phyloP scores from a whole-genome alignment of 345 rosid genomes.

The Physaria fendleri region DNA sequence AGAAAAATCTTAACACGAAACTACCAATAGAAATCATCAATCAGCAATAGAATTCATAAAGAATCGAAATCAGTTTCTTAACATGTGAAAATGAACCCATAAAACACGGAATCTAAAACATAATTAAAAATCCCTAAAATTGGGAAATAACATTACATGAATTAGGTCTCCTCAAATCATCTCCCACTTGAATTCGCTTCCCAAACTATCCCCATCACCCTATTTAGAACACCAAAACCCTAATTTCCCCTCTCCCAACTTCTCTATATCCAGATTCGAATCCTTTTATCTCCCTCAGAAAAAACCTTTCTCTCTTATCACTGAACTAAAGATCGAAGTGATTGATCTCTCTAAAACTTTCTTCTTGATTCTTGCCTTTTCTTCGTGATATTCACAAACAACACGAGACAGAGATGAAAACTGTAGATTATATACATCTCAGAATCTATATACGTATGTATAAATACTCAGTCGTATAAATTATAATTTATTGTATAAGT shows the following conservation, averaged over 20 bases:
- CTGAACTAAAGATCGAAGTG: constrained; percentile 22
- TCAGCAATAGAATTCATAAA: constrained; percentile 1
- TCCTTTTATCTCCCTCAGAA: not conserved
- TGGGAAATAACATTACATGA: constrained; percentile 34
- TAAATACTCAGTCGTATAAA: too few species aligned
- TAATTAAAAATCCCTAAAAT: constrained; percentile 23
- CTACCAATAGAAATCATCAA: not conserved
- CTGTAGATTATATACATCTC: constrained; percentile 25
- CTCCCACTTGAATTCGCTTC: too few species aligned
- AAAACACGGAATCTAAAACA: constrained; percentile 24
- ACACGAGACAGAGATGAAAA: constrained; percentile 29
- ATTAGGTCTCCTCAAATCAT: constrained; percentile 42
- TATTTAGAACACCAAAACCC: too few species aligned
- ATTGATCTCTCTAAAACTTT: constrained; percentile 16
- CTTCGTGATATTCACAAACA: constrained; percentile 25
- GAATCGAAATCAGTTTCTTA: too few species aligned
- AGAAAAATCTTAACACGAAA: not conserved
- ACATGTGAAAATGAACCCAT: constrained; percentile 10
- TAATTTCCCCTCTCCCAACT: constrained; percentile 23
- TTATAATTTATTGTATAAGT: too few species aligned
- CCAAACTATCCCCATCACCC: too few species aligned
- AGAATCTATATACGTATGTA: constrained; percentile 33
- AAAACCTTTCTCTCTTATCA: not conserved
- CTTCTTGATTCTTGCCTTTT: constrained; percentile 7
- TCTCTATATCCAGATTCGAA: constrained; percentile 27